These are phyloP conservation scores for Podaxis carcinomalis DNA, from an alignment of 768 basidiomycete species.

Conservation along the genomic window DNA sequence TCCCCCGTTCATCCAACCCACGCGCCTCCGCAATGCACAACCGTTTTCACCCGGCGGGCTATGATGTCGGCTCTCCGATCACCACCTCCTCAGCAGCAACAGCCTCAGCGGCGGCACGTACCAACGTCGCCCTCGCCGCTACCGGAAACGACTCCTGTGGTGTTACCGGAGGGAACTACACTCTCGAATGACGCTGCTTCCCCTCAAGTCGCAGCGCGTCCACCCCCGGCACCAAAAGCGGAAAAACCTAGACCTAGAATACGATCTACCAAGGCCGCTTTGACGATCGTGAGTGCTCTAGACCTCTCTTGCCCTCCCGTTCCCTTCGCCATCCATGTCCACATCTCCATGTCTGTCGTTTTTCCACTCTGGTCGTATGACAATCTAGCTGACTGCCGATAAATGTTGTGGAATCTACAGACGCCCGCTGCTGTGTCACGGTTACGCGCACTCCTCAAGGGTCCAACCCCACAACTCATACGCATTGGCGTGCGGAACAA, in stretches of 20 bases:
- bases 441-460: conserved; percentile 66
- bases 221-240: conserved; percentile 63
- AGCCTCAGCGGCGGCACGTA: conserved; percentile 34
- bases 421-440: conserved; percentile 75
- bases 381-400: neutral
- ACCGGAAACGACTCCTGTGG: conserved; percentile 9
- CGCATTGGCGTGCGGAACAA: conserved; percentile 96
- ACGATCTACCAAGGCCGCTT: conserved; percentile 70
- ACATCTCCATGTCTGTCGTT: conserved; percentile 1
- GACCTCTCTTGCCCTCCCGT: neutral
- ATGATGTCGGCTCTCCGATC: conserved; percentile 65
- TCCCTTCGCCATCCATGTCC: neutral
- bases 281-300: conserved; percentile 56
- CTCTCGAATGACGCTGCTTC: conserved; percentile 58
- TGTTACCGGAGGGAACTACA: conserved; percentile 7
- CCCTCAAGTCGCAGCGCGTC: conserved; percentile 68
- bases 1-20: conserved; percentile 26
- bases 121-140: conserved; percentile 9
- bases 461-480: conserved; percentile 87
- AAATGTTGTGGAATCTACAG: conserved; percentile 34
- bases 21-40: conserved; percentile 27
- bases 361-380: neutral
- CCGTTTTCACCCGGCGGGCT: conserved; percentile 44
- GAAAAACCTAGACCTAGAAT: conserved; percentile 63
- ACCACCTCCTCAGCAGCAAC: conserved; percentile 19